Evolutionary conservation across 139 green algal species (phyloP).

Genomic region (Zygnema circumcarinatum): DNA sequence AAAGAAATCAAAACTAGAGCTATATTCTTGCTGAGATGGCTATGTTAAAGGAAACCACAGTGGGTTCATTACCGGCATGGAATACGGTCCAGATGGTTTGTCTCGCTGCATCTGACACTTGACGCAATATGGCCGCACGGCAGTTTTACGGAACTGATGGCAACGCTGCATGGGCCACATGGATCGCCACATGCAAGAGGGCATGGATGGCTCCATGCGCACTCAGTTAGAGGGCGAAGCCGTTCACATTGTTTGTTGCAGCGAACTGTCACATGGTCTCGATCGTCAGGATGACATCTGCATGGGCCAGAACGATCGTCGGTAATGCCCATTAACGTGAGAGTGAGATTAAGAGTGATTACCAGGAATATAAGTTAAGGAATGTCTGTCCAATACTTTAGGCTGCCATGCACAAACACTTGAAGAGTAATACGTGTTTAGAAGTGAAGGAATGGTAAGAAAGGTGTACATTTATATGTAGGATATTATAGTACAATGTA

Average conservation of each 20-base stretch:
- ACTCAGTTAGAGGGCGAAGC: constrained; percentile 21
- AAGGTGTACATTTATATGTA: too few species aligned
- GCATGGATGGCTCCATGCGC: constrained; percentile 42
- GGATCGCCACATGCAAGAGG: constrained; percentile 1
- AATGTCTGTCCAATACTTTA: too few species aligned
- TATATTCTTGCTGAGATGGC: too few species aligned
- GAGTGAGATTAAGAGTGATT: too few species aligned
- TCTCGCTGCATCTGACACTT: neutral
- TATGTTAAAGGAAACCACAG: too few species aligned
- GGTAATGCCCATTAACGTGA: too few species aligned
- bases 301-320: constrained; percentile 2
- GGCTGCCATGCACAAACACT: too few species aligned
- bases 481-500: too few species aligned
- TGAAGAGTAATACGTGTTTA: too few species aligned
- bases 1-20: too few species aligned
- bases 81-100: neutral
- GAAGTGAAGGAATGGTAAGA: too few species aligned
- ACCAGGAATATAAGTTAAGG: too few species aligned
- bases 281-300: constrained; percentile 59
- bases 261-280: constrained; percentile 21
- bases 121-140: constrained; percentile 35
- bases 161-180: constrained; percentile 29
- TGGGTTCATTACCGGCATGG: neutral
- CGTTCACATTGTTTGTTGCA: constrained; percentile 55
- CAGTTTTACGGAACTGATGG: neutral